A percentile compares a stretch with the other conserved stretches of the same genome.
phyloP scores from a whole-genome alignment of 495 filamentous ascomycete genomes.

The Eremomyces bilateralis region DNA sequence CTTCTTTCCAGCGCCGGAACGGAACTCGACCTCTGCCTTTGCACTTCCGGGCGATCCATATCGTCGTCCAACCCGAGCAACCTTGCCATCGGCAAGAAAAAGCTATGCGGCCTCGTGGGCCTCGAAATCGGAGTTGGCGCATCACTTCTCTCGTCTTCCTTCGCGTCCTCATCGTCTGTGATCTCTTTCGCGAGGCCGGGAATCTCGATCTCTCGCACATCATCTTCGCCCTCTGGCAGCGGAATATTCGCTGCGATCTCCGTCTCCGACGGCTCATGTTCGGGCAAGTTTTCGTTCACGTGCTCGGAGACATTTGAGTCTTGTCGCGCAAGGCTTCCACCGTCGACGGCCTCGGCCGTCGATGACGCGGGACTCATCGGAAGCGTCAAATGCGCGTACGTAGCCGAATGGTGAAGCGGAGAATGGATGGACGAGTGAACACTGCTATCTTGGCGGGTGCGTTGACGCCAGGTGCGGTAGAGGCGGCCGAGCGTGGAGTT shows the following conservation, averaged over 20 bases:
- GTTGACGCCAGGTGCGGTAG: constrained; percentile 93
- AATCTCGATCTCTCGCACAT: constrained; percentile 53
- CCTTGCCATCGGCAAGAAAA: too few relatives aligned
- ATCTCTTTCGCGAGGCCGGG: constrained; percentile 36
- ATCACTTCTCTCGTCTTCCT: constrained; percentile 36
- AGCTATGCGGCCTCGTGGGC: constrained; percentile 17
- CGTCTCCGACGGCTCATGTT: constrained; percentile 18
- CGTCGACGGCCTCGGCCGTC: neutral
- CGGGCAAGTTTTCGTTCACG: constrained; percentile 4
- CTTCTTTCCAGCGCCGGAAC: neutral
- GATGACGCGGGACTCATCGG: neutral
- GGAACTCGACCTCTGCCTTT: neutral
- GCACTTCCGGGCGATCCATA: neutral
- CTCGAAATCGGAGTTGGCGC: constrained; percentile 79
- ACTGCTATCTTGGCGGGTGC: constrained; percentile 23
- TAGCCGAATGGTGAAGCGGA: too few relatives aligned
- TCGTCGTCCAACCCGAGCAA: too few relatives aligned
- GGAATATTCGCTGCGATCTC: constrained; percentile 32
- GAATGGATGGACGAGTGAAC: neutral
- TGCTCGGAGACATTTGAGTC: constrained; percentile 5
- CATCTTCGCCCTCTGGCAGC: constrained; percentile 21
- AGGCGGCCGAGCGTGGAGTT: constrained; percentile 69
- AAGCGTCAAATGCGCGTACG: too few relatives aligned
- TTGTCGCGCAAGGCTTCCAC: constrained; percentile 3
- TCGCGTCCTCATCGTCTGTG: constrained; percentile 31